Conservation (phyloP, 2,329 filamentous ascomycete genomes). For the Helotiales sp. region DNA sequence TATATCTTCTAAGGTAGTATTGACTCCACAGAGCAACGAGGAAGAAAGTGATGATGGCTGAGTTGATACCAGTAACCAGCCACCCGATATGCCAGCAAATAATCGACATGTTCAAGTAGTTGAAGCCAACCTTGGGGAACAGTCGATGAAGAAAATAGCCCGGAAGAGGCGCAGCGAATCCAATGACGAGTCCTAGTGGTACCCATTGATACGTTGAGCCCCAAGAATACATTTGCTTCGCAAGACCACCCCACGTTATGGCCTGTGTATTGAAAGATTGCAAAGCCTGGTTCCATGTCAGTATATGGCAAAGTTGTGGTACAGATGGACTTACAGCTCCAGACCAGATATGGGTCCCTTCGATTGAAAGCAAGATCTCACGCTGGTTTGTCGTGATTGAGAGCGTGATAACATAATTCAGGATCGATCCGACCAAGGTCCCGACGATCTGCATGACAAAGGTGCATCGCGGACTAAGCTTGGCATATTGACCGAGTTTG, state of each 20-base stretch:
- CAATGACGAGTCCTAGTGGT: conserved; percentile 73
- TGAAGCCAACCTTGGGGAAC: conserved; percentile 60
- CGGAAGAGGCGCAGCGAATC: conserved; percentile 59
- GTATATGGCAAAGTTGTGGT: not conserved
- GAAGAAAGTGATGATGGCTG: conserved; percentile 71
- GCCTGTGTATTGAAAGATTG: conserved; percentile 65
- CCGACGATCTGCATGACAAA: conserved; percentile 44
- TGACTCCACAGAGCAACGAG: conserved; percentile 68
- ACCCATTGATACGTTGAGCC: conserved; percentile 62
- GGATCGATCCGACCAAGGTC: conserved; percentile 41
- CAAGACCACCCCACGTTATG: conserved; percentile 73
- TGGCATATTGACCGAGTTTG: conserved; percentile 52
- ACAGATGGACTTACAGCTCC: conserved; percentile 41
- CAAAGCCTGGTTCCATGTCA: conserved; percentile 39
- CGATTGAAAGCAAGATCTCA: conserved; percentile 59
- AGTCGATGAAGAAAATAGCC: conserved; percentile 55
- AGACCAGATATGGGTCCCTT: conserved; percentile 60
- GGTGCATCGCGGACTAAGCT: conserved; percentile 39
- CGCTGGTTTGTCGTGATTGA: conserved; percentile 67
- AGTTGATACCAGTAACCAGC: conserved; percentile 67
- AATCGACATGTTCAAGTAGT: conserved; percentile 67
- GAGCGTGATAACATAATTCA: conserved; percentile 62
- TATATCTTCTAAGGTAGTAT: conserved; percentile 56
- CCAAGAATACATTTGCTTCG: conserved; percentile 65
- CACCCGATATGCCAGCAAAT: conserved; percentile 64